A percentile compares a stretch with the other conserved stretches of the same genome.
Evolutionary conservation across 148 eudicot genomes (phyloP).

Genomic region (Nepenthes mirabilis): DNA sequence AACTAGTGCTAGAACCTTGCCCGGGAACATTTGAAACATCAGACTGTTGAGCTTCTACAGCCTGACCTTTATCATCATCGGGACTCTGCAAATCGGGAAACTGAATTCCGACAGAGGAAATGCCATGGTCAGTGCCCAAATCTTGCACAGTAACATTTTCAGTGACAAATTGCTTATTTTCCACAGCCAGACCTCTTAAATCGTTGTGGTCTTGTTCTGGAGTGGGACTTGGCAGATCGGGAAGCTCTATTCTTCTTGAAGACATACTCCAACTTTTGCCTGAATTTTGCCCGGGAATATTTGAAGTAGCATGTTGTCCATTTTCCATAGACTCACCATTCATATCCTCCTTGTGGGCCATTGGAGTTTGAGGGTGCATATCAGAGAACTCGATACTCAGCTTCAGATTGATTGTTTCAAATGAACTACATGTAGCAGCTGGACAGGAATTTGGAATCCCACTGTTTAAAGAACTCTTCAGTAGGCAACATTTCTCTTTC

Average conservation of each 20-base stretch:
- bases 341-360: conserved; percentile 11
- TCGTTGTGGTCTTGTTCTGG: conserved; percentile 15
- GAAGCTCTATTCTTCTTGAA: conserved; percentile 5
- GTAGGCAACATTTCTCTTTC: background rate
- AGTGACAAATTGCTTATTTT: background rate
- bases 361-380: conserved; percentile 8
- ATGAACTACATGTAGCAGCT: conserved; percentile 7
- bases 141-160: background rate
- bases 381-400: conserved; percentile 6
- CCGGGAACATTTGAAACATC: conserved; percentile 16
- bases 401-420: background rate
- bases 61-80: background rate
- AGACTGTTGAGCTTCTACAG: conserved; percentile 8
- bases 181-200: conserved; percentile 2
- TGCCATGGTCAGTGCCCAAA: background rate
- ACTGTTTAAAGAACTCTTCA: background rate
- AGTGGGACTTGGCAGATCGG: conserved; percentile 8
- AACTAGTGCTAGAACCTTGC: conserved; percentile 24
- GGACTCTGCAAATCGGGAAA: background rate
- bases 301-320: background rate
- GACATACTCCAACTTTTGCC: background rate
- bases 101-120: background rate
- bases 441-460: conserved; percentile 6
- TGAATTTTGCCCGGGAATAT: background rate
- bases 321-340: conserved; percentile 3